These are phyloP conservation scores for Camelina neglecta DNA, from an alignment of 345 rosid species.

Conservation along the genomic window DNA sequence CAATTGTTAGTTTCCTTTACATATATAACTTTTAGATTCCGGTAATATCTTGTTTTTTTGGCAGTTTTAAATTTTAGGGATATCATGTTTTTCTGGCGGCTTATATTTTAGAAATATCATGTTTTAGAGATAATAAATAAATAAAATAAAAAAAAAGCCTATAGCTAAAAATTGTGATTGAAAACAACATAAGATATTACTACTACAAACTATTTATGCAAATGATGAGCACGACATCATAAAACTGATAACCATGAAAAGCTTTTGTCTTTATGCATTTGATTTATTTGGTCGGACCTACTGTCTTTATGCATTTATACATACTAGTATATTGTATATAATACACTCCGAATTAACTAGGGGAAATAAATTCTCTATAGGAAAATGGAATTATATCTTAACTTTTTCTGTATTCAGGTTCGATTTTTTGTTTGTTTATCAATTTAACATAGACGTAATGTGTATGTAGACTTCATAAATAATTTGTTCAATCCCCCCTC, in stretches of 20 bases:
- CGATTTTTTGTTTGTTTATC: too few species aligned
- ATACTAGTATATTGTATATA: neutral
- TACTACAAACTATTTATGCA: neutral
- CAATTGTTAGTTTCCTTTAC: too few species aligned
- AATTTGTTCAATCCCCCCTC: neutral
- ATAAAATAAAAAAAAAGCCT: too few species aligned
- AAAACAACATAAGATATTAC: neutral
- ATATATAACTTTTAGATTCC: too few species aligned
- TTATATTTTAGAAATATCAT: too few species aligned
- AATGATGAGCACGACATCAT: neutral
- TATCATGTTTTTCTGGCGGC: too few species aligned
- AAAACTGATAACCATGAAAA: slow-evolving; percentile 10
- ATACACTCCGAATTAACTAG: neutral
- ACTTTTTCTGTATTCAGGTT: neutral
- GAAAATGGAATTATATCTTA: neutral
- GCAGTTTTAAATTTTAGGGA: too few species aligned
- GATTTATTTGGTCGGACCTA: neutral
- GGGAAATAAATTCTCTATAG: neutral
- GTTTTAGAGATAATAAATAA: too few species aligned
- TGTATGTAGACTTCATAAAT: too few species aligned
- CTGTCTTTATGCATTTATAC: neutral
- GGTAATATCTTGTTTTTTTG: too few species aligned
- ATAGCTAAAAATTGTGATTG: too few species aligned
- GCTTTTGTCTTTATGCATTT: slow-evolving; percentile 8
- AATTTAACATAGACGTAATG: too few species aligned